Evolutionary conservation across 192 early-diverging fungal genomes (phyloP).

Genomic region (Backusella psychrophila): DNA sequence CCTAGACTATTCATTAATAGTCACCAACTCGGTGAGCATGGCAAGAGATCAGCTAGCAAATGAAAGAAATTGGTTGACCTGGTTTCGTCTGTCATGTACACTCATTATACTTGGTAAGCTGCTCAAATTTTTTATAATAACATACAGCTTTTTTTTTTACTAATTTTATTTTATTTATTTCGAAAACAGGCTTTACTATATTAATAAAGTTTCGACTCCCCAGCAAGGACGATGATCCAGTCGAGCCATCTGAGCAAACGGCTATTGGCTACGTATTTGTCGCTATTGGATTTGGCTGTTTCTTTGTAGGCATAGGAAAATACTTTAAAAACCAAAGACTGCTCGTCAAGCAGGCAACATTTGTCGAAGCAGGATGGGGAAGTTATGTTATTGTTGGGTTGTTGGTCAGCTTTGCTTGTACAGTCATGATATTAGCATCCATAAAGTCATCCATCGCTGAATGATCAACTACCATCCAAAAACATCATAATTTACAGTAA

Average conservation of each 20-base stretch:
- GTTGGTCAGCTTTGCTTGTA: constrained; percentile 21
- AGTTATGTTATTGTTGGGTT: constrained; percentile 20
- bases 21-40: constrained; percentile 27
- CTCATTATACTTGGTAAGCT: constrained; percentile 30
- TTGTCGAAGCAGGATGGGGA: constrained; percentile 35
- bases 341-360: constrained; percentile 7
- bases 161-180: background rate
- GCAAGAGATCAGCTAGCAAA: constrained; percentile 39
- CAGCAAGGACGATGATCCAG: background rate
- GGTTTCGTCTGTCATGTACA: constrained; percentile 30
- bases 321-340: constrained; percentile 26
- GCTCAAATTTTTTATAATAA: background rate
- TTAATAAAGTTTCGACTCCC: constrained; percentile 29
- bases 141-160: background rate
- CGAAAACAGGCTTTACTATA: constrained; percentile 30
- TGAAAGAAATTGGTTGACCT: constrained; percentile 33
- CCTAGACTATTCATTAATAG: constrained; percentile 14
- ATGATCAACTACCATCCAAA: background rate
- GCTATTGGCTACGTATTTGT: constrained; percentile 28
- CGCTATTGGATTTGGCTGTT: constrained; percentile 22
- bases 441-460: background rate
- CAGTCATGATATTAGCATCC: constrained; percentile 26
- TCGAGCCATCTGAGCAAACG: background rate
- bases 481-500: background rate
- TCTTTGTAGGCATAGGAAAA: constrained; percentile 17